A percentile compares a stretch with the other conserved stretches of the same genome.
phyloP scores from a whole-genome alignment of 352 stramenopile genomes.

The Pythium folliculosum region DNA sequence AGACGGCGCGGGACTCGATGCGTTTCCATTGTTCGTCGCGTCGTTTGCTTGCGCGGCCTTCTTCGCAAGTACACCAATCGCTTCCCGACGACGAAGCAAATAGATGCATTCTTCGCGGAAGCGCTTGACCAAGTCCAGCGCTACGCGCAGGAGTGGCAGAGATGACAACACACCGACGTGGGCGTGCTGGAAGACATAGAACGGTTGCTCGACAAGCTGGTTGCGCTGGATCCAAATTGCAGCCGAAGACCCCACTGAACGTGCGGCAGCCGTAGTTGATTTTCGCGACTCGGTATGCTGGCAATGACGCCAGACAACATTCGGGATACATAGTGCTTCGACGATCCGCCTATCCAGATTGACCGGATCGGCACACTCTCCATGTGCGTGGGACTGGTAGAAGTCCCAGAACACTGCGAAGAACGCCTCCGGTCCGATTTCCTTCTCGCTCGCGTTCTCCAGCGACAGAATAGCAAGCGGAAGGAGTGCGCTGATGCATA shows the following conservation, averaged over 20 bases:
- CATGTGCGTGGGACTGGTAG: slow-evolving; percentile 36
- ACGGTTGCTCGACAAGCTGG: slow-evolving; percentile 56
- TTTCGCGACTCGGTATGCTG: slow-evolving; percentile 15
- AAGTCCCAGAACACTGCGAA: slow-evolving; percentile 28
- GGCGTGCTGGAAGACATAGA: slow-evolving; percentile 50
- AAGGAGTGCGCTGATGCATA: neutral
- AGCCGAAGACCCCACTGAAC: slow-evolving; percentile 21
- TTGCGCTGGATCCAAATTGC: slow-evolving; percentile 37
- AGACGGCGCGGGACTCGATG: neutral
- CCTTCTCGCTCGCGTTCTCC: neutral
- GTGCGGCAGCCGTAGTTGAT: neutral
- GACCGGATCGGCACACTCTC: slow-evolving; percentile 31
- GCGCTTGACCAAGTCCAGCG: slow-evolving; percentile 41
- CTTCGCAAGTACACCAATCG: slow-evolving; percentile 23
- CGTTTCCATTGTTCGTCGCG: slow-evolving; percentile 7
- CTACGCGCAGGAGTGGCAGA: slow-evolving; percentile 44
- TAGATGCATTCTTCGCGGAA: slow-evolving; percentile 49
- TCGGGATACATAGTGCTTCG: slow-evolving; percentile 51
- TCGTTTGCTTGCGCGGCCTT: slow-evolving; percentile 21
- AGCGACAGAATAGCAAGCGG: slow-evolving; percentile 19
- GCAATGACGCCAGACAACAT: slow-evolving; percentile 36
- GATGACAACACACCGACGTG: slow-evolving; percentile 38
- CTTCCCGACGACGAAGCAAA: slow-evolving; percentile 45
- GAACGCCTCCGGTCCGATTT: slow-evolving; percentile 37
- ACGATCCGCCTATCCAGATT: slow-evolving; percentile 41